Conservation (phyloP, 2,329 filamentous ascomycete genomes). For the Keithomyces neogunnii region DNA sequence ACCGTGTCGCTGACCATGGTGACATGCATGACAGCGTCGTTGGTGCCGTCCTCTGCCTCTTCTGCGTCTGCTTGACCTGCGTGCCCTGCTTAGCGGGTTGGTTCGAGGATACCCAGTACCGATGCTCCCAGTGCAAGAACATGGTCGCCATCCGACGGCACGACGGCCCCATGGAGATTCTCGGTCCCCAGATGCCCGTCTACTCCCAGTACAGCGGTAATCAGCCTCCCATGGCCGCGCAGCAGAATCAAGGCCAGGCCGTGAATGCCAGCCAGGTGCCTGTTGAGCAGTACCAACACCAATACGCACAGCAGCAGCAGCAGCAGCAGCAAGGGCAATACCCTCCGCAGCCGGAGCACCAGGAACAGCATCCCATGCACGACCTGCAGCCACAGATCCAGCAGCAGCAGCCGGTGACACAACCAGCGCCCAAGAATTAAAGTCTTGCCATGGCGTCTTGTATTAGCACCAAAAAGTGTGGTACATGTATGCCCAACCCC, state of each 20-base stretch:
- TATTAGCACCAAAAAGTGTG: background rate
- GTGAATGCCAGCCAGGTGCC: background rate
- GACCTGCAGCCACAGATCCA: constrained; percentile 1
- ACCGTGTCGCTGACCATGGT: too few species aligned
- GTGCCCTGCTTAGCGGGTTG: constrained; percentile 22
- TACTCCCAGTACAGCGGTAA: constrained; percentile 10
- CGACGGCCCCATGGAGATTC: constrained; percentile 13
- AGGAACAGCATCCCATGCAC: constrained; percentile 3
- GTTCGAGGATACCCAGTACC: constrained; percentile 23
- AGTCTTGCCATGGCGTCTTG: background rate
- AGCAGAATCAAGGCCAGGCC: constrained; percentile 2
- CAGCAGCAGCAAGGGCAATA: background rate
- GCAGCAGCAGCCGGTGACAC: background rate
- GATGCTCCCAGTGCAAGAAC: constrained; percentile 20
- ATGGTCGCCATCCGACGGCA: constrained; percentile 17
- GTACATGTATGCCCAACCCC: background rate
- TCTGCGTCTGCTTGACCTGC: constrained; percentile 23
- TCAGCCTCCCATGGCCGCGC: constrained; percentile 6
- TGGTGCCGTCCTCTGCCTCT: constrained; percentile 20
- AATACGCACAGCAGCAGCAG: background rate
- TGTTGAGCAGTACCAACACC: constrained; percentile 2
- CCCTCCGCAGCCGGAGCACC: background rate
- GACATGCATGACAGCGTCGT: constrained; percentile 12
- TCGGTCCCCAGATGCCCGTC: constrained; percentile 10
- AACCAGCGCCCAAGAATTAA: constrained; percentile 1